Base-by-base conservation (phyloP, 768 basidiomycete species). In the Boletus rex-veris region DNA sequence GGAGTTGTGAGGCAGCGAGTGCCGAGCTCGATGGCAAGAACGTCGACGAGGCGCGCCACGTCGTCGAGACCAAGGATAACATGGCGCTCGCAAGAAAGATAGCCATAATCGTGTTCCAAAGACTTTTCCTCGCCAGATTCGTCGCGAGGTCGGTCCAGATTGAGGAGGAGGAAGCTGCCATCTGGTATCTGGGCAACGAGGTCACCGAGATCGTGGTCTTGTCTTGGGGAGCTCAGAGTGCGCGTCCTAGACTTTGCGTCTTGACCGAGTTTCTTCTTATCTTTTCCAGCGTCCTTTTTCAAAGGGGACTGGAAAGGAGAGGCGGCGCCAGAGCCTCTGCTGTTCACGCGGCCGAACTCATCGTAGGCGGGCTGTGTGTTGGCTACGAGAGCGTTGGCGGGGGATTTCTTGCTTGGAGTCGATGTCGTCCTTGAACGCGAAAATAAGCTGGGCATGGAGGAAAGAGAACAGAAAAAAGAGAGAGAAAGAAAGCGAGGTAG, bases 1-100 rank as follows among this genome's bases (percentile, higher is more conserved):
- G 95, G 94, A 4, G 91, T 92, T 19, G 87, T 86, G 55, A 97
- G 79, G 62, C 85, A 89, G 62, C 89, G 78, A 50, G 81, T 77
- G 58, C 78, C 79, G 51, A 93, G 81, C 71, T 90, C 88, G 49
- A 81, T 77, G 44, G 82, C 79, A 52, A 91, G 73, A 54, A 83
- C 82, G 40, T 80, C 78, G n/a, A 91, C 85, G 44, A 93, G 82
- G 40, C 81, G 78, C 7, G 80, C 79, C 38, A 88, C 80, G 63
- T 90, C 81, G 48, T 86, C 82, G 15, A 90, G 77, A n/a, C 86
- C 86, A 0, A 92, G 79, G 15, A 90, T 77, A 55, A 91, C 84
- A 64, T 91, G 84, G 31, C 84, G 77, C 52, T 84, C 79, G 69
- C 83, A 84, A 5, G 83, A 84, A 39, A 92, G 77, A 62, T 90